phyloP scores from a whole-genome alignment of 352 stramenopile species.

The Bremia lactucae region DNA sequence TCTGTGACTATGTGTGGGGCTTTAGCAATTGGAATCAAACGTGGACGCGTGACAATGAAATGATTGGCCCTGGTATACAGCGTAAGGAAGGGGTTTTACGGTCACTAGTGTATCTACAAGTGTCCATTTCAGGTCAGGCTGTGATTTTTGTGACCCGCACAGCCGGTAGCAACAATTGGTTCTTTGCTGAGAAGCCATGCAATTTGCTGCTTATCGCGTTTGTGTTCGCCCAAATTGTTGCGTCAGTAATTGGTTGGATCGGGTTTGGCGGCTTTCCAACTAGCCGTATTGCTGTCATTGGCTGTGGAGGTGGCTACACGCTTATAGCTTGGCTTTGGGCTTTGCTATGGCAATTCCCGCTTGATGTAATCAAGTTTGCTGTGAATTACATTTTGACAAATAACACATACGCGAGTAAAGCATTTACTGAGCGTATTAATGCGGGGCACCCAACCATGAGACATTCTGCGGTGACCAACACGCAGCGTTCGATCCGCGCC shows the following conservation, averaged over 20 bases:
- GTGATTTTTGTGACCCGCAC: slow-evolving; percentile 71
- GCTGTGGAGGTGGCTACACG: slow-evolving; percentile 52
- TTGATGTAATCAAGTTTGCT: too few relatives aligned
- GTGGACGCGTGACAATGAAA: too few relatives aligned
- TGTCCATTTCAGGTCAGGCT: too few relatives aligned
- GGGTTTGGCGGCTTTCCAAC: slow-evolving; percentile 55
- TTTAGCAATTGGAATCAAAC: too few relatives aligned
- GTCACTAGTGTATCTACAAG: too few relatives aligned
- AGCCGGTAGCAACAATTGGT: slow-evolving; percentile 65
- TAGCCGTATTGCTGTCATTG: slow-evolving; percentile 53
- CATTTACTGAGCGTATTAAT: slow-evolving; percentile 68
- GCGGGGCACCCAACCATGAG: slow-evolving; percentile 53
- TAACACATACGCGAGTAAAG: too few relatives aligned
- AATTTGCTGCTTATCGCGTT: slow-evolving; percentile 58
- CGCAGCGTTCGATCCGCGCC: slow-evolving; percentile 51
- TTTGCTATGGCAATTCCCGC: slow-evolving; percentile 62
- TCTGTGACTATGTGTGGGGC: slow-evolving; percentile 58
- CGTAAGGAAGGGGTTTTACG: too few relatives aligned
- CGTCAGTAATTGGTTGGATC: slow-evolving; percentile 52
- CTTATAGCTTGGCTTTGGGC: slow-evolving; percentile 58
- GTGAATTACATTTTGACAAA: too few relatives aligned
- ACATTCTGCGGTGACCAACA: slow-evolving; percentile 45
- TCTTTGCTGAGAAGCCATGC: slow-evolving; percentile 51
- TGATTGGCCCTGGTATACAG: too few relatives aligned
- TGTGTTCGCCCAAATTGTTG: slow-evolving; percentile 55